Evolutionary conservation across 768 basidiomycete species (phyloP), one percentile per base, ranked within the genome.

Genomic region (Termitomyces sp.): DNA sequence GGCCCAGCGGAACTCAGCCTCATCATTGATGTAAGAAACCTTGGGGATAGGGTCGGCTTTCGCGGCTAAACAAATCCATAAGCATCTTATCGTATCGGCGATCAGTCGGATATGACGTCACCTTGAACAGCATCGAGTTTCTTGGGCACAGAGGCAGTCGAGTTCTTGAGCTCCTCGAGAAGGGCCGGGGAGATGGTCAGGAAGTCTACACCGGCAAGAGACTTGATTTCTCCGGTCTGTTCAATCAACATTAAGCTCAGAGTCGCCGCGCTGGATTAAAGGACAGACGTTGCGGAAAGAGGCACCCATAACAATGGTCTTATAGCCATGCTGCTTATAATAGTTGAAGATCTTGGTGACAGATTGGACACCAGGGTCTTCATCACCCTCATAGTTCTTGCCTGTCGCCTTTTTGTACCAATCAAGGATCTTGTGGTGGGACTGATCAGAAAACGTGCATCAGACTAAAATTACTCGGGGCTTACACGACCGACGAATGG

Each of bases 261-360:
- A 20, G n/a, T 43, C 9, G 41, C 10, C 41, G n/a, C 20, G n/a
- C 40, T 41, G 9, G 12, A 40, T 54, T 14, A 32, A 46, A 26
- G 18, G 3, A 78, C 89, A 59, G 66, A 95, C 88, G 81, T 98
- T 98, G 72, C 97, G 91, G 95, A 99, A 98, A 35, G 94, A 96
- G 60, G 97, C 97, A 71, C 96, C 97, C 97, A 98, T 98, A 74
- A 98, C 96, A 76, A 99, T 98, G 67, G 97, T 99, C 70, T 95
- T 93, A 85, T 99, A 98, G 61, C 84, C 83, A 77, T 98, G 85
- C 73, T 97, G 95, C 84, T 98, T 98, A 86, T 99, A 99, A 77
- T 95, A 98, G 82, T 96, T 92, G 87, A 89, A 99, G 80, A 99
- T 99, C 77, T 83, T 90, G 81, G 92, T 89, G 63, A 99, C 97